Conservation (phyloP, 345 rosid genomes). For the Viola odorata region DNA sequence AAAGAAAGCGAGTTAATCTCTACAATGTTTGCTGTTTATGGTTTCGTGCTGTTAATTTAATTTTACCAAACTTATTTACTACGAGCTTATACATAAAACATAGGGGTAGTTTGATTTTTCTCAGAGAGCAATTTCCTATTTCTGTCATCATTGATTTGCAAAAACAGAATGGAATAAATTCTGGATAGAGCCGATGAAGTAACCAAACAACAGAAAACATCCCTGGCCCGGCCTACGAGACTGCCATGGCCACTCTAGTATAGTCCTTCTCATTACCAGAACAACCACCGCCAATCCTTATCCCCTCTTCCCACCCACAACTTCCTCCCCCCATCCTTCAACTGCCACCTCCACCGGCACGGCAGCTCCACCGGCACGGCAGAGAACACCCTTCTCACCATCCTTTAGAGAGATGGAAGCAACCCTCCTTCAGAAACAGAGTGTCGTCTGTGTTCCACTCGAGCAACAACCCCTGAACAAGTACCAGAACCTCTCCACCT, state of each 20-base stretch:
- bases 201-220: neutral
- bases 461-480: slow-evolving; percentile 89
- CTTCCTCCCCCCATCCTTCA: slow-evolving; percentile 8
- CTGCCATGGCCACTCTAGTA: slow-evolving; percentile 11
- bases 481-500: slow-evolving; percentile 67
- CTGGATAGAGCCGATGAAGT: neutral
- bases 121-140: too few relatives aligned
- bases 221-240: neutral
- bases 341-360: neutral
- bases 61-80: too few relatives aligned
- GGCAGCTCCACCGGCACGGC: neutral
- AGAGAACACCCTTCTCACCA: slow-evolving; percentile 16
- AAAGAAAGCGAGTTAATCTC: neutral
- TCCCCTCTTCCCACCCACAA: slow-evolving; percentile 16
- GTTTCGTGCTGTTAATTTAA: too few relatives aligned
- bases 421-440: slow-evolving; percentile 53
- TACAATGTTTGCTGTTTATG: too few relatives aligned
- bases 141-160: too few relatives aligned
- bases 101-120: too few relatives aligned
- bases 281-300: slow-evolving; percentile 17
- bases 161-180: too few relatives aligned
- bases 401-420: slow-evolving; percentile 37
- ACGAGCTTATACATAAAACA: too few relatives aligned
- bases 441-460: slow-evolving; percentile 63
- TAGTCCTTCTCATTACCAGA: slow-evolving; percentile 17